These are phyloP conservation scores for Aspergillus aculeatus DNA, from an alignment of 2,329 filamentous ascomycete genomes.

Conservation along the genomic window DNA sequence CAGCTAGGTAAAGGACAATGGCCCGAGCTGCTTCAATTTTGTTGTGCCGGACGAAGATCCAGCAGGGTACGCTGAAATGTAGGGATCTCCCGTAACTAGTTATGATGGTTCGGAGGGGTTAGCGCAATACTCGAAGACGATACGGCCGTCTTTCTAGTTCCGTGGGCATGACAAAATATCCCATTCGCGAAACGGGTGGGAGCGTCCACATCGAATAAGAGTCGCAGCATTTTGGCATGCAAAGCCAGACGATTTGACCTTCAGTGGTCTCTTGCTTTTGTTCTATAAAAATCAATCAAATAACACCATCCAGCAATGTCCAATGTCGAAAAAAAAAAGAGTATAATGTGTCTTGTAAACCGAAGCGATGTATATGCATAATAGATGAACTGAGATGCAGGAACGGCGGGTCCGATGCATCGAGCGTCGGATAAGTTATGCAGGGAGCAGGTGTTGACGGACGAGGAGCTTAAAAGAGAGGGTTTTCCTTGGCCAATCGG, in stretches of 20 bases:
- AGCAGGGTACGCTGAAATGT: neutral
- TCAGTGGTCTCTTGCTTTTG: conserved; percentile 9
- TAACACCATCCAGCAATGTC: conserved; percentile 13
- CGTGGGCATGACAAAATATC: neutral
- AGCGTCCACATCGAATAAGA: neutral
- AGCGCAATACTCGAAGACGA: neutral
- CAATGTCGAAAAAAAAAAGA: neutral
- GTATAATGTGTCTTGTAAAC: neutral
- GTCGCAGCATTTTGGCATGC: neutral
- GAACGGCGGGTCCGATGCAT: neutral
- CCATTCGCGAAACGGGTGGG: neutral
- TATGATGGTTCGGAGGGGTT: neutral
- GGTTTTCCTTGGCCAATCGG: conserved; percentile 56
- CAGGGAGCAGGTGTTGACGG: neutral
- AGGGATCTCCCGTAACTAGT: neutral
- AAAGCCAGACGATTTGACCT: neutral
- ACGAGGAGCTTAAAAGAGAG: conserved; percentile 26
- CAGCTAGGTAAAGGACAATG: neutral
- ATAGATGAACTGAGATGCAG: conserved; percentile 11
- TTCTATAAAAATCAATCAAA: conserved; percentile 23
- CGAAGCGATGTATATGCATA: conserved; percentile 16
- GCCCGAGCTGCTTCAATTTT: neutral
- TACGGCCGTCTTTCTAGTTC: neutral
- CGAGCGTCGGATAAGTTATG: neutral
- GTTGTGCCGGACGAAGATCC: neutral